Percentiles rank a stretch among this genome's conserved stretches.
phyloP scores from a whole-genome alignment of 2,329 filamentous ascomycete genomes.

The Diaporthe helianthi region DNA sequence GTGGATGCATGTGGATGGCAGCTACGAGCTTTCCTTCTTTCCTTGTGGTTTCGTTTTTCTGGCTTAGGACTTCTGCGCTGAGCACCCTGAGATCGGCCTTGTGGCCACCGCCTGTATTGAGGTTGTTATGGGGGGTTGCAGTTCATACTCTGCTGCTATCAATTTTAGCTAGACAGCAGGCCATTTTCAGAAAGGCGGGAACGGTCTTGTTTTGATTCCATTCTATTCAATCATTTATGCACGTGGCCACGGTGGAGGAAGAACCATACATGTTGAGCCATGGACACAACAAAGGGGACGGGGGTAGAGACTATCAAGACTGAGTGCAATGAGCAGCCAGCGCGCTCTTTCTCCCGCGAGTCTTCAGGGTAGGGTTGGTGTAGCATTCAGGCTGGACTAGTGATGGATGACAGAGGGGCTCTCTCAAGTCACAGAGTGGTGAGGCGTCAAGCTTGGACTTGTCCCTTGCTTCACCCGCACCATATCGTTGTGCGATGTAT shows the following conservation, averaged over 20 bases:
- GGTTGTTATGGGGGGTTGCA: constrained; percentile 6
- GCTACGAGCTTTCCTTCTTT: constrained; percentile 36
- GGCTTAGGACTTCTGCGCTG: background rate
- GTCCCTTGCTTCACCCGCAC: constrained; percentile 17
- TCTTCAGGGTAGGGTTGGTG: background rate
- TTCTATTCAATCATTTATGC: constrained; percentile 33
- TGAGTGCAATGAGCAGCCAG: background rate
- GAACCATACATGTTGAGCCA: constrained; percentile 12
- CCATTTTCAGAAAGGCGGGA: constrained; percentile 11
- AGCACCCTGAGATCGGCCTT: constrained; percentile 10
- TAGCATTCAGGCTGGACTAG: constrained; percentile 16
- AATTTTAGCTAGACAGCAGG: constrained; percentile 7
- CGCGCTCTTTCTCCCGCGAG: background rate
- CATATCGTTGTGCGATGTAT: constrained; percentile 26
- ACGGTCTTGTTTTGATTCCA: constrained; percentile 10
- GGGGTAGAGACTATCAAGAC: background rate
- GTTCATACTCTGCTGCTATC: constrained; percentile 14
- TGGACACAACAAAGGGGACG: background rate
- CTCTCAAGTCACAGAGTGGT: background rate
- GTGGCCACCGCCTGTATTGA: constrained; percentile 10
- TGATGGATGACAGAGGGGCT: background rate
- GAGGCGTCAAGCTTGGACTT: constrained; percentile 1
- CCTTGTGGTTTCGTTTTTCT: constrained; percentile 42
- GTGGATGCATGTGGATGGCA: constrained; percentile 30
- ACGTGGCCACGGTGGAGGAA: constrained; percentile 14